Evolutionary conservation across 805 yeast genomes (phyloP).

Genomic region (Wickerhamiella kurtzmanii): DNA sequence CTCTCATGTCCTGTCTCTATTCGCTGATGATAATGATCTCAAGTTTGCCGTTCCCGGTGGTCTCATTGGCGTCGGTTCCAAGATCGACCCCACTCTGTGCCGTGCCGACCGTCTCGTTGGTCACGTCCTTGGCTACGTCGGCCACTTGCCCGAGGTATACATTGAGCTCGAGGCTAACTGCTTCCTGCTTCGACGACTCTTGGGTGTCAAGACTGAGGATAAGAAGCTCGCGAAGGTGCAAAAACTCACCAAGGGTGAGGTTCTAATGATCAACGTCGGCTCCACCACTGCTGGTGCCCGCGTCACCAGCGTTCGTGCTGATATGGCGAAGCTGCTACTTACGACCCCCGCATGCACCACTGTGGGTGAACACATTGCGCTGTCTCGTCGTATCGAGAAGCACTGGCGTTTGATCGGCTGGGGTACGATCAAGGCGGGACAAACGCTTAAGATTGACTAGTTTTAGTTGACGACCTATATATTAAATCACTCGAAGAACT

Average conservation of each 20-base stretch:
- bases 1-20: conserved; percentile 83
- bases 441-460: conserved; percentile 6
- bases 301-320: conserved; percentile 95
- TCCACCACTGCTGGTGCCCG: conserved; percentile 99
- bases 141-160: conserved; percentile 88
- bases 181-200: conserved; percentile 86
- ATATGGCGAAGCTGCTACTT: conserved; percentile 94
- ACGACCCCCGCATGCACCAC: conserved; percentile 99
- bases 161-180: conserved; percentile 96
- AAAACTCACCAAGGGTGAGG: conserved; percentile 87
- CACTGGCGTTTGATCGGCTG: conserved; percentile 99
- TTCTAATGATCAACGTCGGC: conserved; percentile 97
- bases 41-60: conserved; percentile 99
- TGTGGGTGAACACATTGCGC: conserved; percentile 93
- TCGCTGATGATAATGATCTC: conserved; percentile 95
- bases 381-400: conserved; percentile 97
- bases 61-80: conserved; percentile 97
- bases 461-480: too few relatives aligned
- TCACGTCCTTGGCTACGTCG: conserved; percentile 96
- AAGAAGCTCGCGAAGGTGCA: conserved; percentile 94
- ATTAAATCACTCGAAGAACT: neutral
- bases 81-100: conserved; percentile 96
- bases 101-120: conserved; percentile 99
- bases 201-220: conserved; percentile 97
- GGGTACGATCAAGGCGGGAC: conserved; percentile 81